phyloP scores from a whole-genome alignment of 805 yeast species.

The Cyberlindnera suaveolens region DNA sequence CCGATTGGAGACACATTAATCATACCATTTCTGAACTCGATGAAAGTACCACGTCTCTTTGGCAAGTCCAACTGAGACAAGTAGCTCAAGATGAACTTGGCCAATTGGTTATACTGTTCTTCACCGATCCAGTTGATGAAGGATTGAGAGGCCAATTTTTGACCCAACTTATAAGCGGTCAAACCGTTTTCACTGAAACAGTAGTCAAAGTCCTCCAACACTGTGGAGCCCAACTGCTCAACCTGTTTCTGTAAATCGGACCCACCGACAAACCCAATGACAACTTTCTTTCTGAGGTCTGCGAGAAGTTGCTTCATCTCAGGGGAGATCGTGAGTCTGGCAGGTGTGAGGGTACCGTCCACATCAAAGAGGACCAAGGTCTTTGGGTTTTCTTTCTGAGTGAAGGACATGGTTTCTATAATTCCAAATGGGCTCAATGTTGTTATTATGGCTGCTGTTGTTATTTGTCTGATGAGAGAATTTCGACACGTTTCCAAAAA shows the following conservation, averaged over 20 bases:
- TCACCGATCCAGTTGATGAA: constrained; percentile 96
- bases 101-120: constrained; percentile 85
- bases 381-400: constrained; percentile 75
- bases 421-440: not conserved
- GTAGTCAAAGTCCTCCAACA: constrained; percentile 82
- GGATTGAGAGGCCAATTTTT: constrained; percentile 85
- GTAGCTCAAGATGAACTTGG: constrained; percentile 79
- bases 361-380: constrained; percentile 93
- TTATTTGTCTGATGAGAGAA: not conserved
- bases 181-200: constrained; percentile 97
- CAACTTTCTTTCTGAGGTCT: constrained; percentile 84
- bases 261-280: constrained; percentile 97
- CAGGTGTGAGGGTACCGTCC: constrained; percentile 98
- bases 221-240: constrained; percentile 86
- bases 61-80: constrained; percentile 85
- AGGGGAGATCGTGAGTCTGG: constrained; percentile 71
- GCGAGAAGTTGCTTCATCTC: constrained; percentile 70
- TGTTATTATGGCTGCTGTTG: not conserved
- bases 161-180: constrained; percentile 91
- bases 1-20: constrained; percentile 97
- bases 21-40: constrained; percentile 99
- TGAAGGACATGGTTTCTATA: constrained; percentile 42
- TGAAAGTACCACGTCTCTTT: constrained; percentile 96
- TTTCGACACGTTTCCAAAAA: no score
- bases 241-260: constrained; percentile 89